phyloP scores from a whole-genome alignment of 345 rosid genomes.

The Fremontodendron californicum region DNA sequence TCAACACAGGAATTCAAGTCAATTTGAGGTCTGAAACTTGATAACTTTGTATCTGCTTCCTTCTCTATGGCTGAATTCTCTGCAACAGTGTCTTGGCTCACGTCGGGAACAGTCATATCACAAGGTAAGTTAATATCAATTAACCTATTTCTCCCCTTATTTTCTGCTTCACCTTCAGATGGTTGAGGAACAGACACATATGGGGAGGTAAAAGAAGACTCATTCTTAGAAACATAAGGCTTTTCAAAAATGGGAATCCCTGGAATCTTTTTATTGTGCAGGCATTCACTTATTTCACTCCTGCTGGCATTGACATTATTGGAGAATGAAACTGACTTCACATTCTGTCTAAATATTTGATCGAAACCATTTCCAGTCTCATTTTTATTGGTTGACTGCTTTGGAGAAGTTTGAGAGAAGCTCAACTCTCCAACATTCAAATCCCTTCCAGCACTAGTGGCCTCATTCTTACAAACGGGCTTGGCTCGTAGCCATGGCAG shows the following conservation, averaged over 20 bases:
- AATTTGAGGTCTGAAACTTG: constrained; percentile 41
- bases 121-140: constrained; percentile 85
- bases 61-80: constrained; percentile 35
- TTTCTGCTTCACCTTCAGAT: constrained; percentile 34
- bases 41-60: constrained; percentile 31
- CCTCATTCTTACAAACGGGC: constrained; percentile 34
- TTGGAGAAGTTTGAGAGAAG: constrained; percentile 36
- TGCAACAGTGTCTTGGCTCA: constrained; percentile 28
- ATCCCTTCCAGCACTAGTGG: constrained; percentile 37
- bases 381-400: constrained; percentile 29
- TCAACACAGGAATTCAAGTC: constrained; percentile 65
- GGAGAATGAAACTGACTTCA: constrained; percentile 42
- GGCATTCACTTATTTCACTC: constrained; percentile 30
- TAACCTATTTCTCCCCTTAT: constrained; percentile 37
- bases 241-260: constrained; percentile 52
- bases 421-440: constrained; percentile 29
- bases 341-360: constrained; percentile 28
- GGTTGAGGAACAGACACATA: constrained; percentile 27
- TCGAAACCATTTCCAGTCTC: constrained; percentile 29
- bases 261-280: constrained; percentile 44
- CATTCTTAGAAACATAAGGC: constrained; percentile 32
- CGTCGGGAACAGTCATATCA: constrained; percentile 45
- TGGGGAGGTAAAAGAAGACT: constrained; percentile 35
- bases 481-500: constrained; percentile 73
- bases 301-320: constrained; percentile 29